phyloP scores from a whole-genome alignment of 2,329 filamentous ascomycete species.

The Emericellopsis atlantica region DNA sequence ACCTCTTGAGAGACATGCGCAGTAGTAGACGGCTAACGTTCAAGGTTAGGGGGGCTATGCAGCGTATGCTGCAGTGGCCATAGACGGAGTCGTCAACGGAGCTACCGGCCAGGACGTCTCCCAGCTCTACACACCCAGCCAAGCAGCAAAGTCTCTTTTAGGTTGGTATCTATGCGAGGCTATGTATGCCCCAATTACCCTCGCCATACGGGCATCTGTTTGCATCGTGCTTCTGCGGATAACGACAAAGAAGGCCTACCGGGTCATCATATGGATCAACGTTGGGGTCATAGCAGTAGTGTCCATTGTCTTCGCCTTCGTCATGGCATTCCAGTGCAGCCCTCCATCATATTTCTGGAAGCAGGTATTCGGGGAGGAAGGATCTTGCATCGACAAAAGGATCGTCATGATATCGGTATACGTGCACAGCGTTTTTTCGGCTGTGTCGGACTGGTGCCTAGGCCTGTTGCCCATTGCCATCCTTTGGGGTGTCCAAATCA shows the following conservation, averaged over 20 bases:
- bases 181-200: slow-evolving; percentile 24
- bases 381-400: slow-evolving; percentile 24
- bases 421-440: slow-evolving; percentile 30
- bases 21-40: neutral
- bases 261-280: slow-evolving; percentile 17
- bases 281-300: slow-evolving; percentile 20
- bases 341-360: slow-evolving; percentile 36
- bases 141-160: slow-evolving; percentile 14
- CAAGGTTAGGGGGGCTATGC: slow-evolving; percentile 18
- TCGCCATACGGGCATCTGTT: slow-evolving; percentile 25
- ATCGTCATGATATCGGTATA: slow-evolving; percentile 28
- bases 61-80: slow-evolving; percentile 14
- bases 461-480: slow-evolving; percentile 36
- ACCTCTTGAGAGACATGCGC: neutral
- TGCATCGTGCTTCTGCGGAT: slow-evolving; percentile 27
- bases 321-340: slow-evolving; percentile 34
- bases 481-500: slow-evolving; percentile 37
- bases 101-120: slow-evolving; percentile 11
- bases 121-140: slow-evolving; percentile 7
- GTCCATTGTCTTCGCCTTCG: slow-evolving; percentile 27
- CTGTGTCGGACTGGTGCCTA: slow-evolving; percentile 32
- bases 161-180: slow-evolving; percentile 26
- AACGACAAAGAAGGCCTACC: slow-evolving; percentile 17
- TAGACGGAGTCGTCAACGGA: slow-evolving; percentile 18
- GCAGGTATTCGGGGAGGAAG: slow-evolving; percentile 18